phyloP scores from a whole-genome alignment of 108 stramenopile species.

The Asterionellopsis glacialis region DNA sequence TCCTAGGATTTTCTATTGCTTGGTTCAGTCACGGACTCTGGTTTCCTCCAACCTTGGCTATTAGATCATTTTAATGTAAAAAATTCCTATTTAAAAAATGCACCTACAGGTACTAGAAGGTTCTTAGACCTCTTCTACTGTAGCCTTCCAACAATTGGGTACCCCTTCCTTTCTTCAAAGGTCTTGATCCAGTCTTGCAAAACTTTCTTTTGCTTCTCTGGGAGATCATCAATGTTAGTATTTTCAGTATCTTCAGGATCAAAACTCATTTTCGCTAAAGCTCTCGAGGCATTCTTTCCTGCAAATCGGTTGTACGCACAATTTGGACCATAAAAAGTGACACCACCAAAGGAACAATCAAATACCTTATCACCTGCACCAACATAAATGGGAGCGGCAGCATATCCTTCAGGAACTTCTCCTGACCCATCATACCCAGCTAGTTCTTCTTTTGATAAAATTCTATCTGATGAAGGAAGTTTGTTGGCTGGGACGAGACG shows the following conservation, averaged over 20 bases:
- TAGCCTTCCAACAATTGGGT: constrained; percentile 90
- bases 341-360: constrained; percentile 95
- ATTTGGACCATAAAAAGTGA: constrained; percentile 73
- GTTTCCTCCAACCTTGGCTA: constrained; percentile 8
- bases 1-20: constrained; percentile 42
- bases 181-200: constrained; percentile 93
- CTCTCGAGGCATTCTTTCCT: constrained; percentile 91
- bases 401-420: constrained; percentile 69
- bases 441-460: constrained; percentile 66
- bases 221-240: constrained; percentile 68
- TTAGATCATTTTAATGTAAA: no score
- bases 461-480: constrained; percentile 47
- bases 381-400: constrained; percentile 77
- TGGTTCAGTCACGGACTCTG: constrained; percentile 22
- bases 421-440: constrained; percentile 44
- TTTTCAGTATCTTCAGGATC: constrained; percentile 83
- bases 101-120: no score
- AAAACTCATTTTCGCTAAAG: constrained; percentile 97
- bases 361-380: constrained; percentile 81
- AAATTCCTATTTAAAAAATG: no score
- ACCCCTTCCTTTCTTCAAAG: constrained; percentile 82
- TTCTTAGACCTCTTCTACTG: no score
- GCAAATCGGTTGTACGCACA: constrained; percentile 91
- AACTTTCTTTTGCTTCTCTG: constrained; percentile 76
- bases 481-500: constrained; percentile 64